Evolutionary conservation across 805 yeast species (phyloP).

Genomic region (Sugiyamaella marilandica): DNA sequence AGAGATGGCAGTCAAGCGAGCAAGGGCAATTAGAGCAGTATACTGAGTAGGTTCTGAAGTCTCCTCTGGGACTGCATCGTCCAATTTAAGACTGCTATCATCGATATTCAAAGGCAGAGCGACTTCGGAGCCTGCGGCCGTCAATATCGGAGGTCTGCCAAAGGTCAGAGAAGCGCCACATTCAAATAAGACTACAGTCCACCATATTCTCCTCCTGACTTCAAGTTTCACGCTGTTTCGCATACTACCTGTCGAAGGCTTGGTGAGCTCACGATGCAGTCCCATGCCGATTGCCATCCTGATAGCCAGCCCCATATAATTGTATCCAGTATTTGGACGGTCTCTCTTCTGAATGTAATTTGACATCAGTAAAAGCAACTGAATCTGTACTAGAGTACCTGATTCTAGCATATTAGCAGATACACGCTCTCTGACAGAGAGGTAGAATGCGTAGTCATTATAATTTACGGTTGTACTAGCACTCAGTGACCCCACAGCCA

Average conservation of each 20-base stretch:
- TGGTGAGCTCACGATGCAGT: slow-evolving; percentile 44
- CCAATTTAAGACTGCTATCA: slow-evolving; percentile 34
- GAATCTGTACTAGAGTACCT: slow-evolving; percentile 43
- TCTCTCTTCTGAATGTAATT: slow-evolving; percentile 55
- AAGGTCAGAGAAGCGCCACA: slow-evolving; percentile 53
- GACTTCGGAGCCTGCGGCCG: slow-evolving; percentile 41
- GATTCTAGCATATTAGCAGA: slow-evolving; percentile 48
- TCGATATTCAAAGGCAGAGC: slow-evolving; percentile 44
- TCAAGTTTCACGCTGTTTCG: slow-evolving; percentile 36
- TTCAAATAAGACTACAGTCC: slow-evolving; percentile 56
- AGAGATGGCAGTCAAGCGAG: slow-evolving; percentile 44
- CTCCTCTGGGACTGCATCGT: slow-evolving; percentile 19
- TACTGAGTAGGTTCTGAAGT: slow-evolving; percentile 43
- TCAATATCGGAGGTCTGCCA: slow-evolving; percentile 54
- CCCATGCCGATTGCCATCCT: slow-evolving; percentile 61
- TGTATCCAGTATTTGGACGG: slow-evolving; percentile 60
- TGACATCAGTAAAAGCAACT: slow-evolving; percentile 41
- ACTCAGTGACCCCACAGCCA: slow-evolving; percentile 61
- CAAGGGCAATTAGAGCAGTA: slow-evolving; percentile 49
- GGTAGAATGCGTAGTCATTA: slow-evolving; percentile 42
- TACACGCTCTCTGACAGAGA: slow-evolving; percentile 46
- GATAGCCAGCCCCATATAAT: slow-evolving; percentile 53
- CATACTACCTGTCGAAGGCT: slow-evolving; percentile 32
- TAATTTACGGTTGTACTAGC: slow-evolving; percentile 43
- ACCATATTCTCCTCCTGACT: slow-evolving; percentile 54